Conservation (phyloP, 768 basidiomycete species). For the Suillus ampliporus region DNA sequence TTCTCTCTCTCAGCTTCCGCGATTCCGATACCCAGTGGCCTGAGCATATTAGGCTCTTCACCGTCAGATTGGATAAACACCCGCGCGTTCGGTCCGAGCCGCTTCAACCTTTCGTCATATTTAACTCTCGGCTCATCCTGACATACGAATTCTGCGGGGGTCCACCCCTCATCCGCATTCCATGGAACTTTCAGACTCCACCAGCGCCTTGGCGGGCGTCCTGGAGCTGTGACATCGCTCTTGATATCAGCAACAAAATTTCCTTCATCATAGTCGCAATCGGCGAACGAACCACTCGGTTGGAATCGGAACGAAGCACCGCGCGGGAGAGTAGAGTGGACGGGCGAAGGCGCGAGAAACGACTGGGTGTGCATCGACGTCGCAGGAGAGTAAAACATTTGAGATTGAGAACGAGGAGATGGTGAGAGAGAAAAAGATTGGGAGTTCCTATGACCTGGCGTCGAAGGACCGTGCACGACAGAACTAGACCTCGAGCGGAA, state of each 20-base stretch:
- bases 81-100: background rate
- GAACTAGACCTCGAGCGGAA: background rate
- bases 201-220: conserved; percentile 1
- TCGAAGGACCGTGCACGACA: background rate
- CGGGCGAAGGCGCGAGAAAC: no score
- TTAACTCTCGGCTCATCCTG: background rate
- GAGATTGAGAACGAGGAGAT: background rate
- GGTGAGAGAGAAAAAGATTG: background rate
- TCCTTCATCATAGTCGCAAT: background rate
- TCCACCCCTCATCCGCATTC: background rate
- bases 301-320: background rate
- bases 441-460: background rate
- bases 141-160: background rate
- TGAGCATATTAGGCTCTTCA: background rate
- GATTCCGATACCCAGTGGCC: background rate
- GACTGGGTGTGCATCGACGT: no score
- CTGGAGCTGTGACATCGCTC: background rate
- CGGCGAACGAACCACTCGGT: background rate
- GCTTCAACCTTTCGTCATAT: background rate
- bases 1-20: background rate
- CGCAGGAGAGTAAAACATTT: no score
- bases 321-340: no score
- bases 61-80: background rate
- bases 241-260: background rate
- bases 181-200: conserved; percentile 1